These are phyloP conservation scores for Rhizopus delemar DNA, from an alignment of 371 early-diverging fungal species.

Conservation along the genomic window DNA sequence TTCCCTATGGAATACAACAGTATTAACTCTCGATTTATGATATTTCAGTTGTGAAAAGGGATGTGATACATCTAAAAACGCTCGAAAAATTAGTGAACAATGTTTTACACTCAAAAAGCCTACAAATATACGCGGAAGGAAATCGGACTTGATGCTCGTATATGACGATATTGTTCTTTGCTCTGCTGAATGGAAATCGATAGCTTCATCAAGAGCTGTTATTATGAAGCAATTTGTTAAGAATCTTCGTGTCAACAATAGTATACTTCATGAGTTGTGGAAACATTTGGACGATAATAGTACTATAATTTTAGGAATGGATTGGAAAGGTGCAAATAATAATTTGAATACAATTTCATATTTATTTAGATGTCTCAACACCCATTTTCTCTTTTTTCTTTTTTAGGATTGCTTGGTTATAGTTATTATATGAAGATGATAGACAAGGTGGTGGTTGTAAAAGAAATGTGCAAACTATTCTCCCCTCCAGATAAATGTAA, in stretches of 20 bases:
- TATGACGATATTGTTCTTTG: slow-evolving; percentile 6
- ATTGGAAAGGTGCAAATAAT: slow-evolving; percentile 7
- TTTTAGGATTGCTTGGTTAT: slow-evolving; percentile 11
- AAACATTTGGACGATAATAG: slow-evolving; percentile 2
- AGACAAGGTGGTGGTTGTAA: slow-evolving; percentile 10
- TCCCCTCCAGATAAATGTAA: slow-evolving; percentile 12
- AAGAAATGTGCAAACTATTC: slow-evolving; percentile 10
- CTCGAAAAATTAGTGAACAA: slow-evolving; percentile 6
- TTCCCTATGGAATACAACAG: slow-evolving; percentile 6
- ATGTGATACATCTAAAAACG: slow-evolving; percentile 7
- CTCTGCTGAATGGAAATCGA: slow-evolving; percentile 6
- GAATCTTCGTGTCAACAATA: slow-evolving; percentile 6
- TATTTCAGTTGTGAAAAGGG: slow-evolving; percentile 6
- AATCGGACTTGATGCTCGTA: slow-evolving; percentile 3
- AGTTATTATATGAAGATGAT: slow-evolving; percentile 14
- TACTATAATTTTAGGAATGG: slow-evolving; percentile 5
- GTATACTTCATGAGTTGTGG: slow-evolving; percentile 2
- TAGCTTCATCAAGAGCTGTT: slow-evolving; percentile 3
- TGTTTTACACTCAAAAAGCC: slow-evolving; percentile 4
- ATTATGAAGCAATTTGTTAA: slow-evolving; percentile 8
- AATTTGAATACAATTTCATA: slow-evolving; percentile 5
- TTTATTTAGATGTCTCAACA: slow-evolving; percentile 6
- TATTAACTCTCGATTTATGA: slow-evolving; percentile 10
- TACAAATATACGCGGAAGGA: slow-evolving; percentile 8
- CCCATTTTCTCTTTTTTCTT: slow-evolving; percentile 1